These are phyloP conservation scores for Chrysanthemum lavandulifolium DNA, from an alignment of 129 eudicot species.

Conservation along the genomic window DNA sequence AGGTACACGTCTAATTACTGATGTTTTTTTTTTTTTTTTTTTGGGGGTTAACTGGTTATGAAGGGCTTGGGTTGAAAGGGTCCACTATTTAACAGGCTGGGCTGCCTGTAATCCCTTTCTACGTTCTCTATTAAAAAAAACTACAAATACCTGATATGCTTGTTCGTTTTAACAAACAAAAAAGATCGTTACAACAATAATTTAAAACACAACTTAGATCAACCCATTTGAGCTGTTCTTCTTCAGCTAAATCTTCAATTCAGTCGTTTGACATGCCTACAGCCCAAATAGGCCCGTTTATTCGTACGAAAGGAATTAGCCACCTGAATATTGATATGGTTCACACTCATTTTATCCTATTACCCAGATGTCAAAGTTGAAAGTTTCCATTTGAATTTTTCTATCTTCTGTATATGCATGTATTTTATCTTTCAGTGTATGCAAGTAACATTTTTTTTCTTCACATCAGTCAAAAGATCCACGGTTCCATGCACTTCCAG, in stretches of 20 bases:
- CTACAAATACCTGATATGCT: no score
- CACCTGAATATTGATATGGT: neutral
- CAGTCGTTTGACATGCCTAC: neutral
- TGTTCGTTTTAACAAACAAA: no score
- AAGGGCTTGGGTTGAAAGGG: neutral
- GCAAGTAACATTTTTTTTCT: constrained; percentile 6
- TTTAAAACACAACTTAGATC: neutral
- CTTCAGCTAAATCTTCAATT: neutral
- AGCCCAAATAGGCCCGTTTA: neutral
- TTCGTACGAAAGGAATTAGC: neutral
- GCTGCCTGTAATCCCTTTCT: no score
- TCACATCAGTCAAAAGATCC: constrained; percentile 83
- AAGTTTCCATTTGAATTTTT: neutral
- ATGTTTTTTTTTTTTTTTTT: neutral
- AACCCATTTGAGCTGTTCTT: constrained; percentile 1
- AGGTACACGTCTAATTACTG: constrained; percentile 45
- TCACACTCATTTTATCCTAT: neutral
- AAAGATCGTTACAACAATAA: no score
- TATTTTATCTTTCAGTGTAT: neutral
- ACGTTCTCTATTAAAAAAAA: no score
- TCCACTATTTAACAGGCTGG: neutral
- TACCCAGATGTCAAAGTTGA: neutral
- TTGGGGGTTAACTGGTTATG: constrained; percentile 2
- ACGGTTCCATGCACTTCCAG: constrained; percentile 96
- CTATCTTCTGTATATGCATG: neutral